A percentile compares a stretch with the other conserved stretches of the same genome.
phyloP scores from a whole-genome alignment of 257 asterid genomes.

The Sherardia arvensis region DNA sequence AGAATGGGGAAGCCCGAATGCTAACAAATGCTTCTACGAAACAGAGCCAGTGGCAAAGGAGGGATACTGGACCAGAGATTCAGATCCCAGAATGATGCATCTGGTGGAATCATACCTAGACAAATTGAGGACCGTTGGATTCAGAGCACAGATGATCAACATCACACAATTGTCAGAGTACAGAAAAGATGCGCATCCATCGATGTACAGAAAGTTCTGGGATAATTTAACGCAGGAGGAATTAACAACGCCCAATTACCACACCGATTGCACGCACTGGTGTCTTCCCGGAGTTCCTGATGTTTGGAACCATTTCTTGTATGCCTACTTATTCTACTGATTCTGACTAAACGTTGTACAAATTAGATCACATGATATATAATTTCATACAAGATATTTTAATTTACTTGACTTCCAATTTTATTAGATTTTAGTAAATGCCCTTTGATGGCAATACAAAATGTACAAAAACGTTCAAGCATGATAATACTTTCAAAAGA shows the following conservation, averaged over 20 bases:
- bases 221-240: slow-evolving; percentile 24
- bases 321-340: slow-evolving; percentile 32
- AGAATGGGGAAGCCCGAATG: slow-evolving; percentile 26
- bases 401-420: too few species aligned
- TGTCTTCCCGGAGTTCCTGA: slow-evolving; percentile 84
- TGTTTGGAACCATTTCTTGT: slow-evolving; percentile 60
- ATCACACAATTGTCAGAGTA: slow-evolving; percentile 55
- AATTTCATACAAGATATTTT: too few species aligned
- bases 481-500: too few species aligned
- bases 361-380: too few species aligned
- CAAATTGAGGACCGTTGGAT: slow-evolving; percentile 26
- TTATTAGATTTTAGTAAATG: too few species aligned
- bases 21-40: slow-evolving; percentile 33
- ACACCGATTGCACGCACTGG: slow-evolving; percentile 65
- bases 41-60: slow-evolving; percentile 27
- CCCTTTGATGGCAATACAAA: too few species aligned
- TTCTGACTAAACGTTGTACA: neutral
- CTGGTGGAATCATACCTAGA: slow-evolving; percentile 28
- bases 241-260: slow-evolving; percentile 25
- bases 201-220: slow-evolving; percentile 29
- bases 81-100: slow-evolving; percentile 33
- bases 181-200: slow-evolving; percentile 57
- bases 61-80: slow-evolving; percentile 28
- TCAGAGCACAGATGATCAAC: slow-evolving; percentile 41
- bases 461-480: too few species aligned